Percentiles rank a stretch among this genome's conserved stretches.
Conservation (phyloP, 2,329 filamentous ascomycete genomes). For the Calonectria montana region DNA sequence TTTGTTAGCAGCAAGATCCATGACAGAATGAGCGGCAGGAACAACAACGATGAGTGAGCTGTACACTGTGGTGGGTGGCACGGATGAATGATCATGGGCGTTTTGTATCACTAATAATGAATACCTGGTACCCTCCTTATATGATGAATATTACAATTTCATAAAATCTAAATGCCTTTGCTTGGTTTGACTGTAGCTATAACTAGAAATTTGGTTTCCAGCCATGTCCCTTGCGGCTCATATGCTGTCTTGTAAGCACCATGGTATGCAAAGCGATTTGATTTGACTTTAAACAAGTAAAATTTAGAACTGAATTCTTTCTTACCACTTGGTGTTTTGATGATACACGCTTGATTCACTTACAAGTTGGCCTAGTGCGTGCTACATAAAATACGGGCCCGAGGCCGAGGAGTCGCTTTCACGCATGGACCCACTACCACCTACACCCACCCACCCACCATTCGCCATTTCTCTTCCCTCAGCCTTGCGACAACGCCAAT, state of each 20-base stretch:
- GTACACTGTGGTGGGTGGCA: neutral
- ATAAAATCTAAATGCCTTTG: neutral
- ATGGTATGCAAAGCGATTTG: no score
- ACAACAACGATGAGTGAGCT: neutral
- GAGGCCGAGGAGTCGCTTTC: neutral
- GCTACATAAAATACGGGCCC: neutral
- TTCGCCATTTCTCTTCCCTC: slow-evolving; percentile 12
- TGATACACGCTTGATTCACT: no score
- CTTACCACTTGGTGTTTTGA: no score
- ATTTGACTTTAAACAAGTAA: no score
- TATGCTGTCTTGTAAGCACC: no score
- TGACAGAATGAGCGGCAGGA: neutral
- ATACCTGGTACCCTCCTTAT: neutral
- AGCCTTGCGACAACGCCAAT: slow-evolving; percentile 21
- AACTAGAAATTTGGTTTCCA: no score
- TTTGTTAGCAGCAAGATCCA: neutral
- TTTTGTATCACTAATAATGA: slow-evolving; percentile 4
- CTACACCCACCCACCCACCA: no score
- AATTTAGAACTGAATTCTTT: no score
- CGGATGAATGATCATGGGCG: neutral
- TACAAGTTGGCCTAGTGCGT: no score
- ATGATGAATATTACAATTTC: neutral
- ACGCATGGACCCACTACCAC: neutral
- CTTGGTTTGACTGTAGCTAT: no score
- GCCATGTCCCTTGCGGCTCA: no score